Conservation (phyloP, 768 basidiomycete genomes). For the Pleurotus pulmonarius region DNA sequence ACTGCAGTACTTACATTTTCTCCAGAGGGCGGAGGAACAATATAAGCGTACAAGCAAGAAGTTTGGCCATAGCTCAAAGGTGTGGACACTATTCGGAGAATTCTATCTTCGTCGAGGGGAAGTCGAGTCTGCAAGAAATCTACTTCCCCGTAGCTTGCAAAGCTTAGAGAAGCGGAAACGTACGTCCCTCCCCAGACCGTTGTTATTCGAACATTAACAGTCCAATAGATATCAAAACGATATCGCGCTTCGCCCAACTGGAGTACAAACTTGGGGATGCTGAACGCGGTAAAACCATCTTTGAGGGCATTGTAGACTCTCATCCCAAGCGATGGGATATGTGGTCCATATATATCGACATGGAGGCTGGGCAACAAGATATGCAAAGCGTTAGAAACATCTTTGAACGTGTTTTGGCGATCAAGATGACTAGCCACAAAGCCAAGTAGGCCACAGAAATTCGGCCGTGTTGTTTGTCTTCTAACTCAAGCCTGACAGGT, state of each 20-base stretch:
- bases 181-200: constrained; percentile 34
- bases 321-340: constrained; percentile 94
- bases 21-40: constrained; percentile 90
- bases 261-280: constrained; percentile 94
- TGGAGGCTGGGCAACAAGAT: constrained; percentile 80
- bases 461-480: neutral
- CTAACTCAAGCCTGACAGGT: constrained; percentile 36
- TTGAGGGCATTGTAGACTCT: constrained; percentile 94
- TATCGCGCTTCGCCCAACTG: constrained; percentile 90
- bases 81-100: constrained; percentile 88
- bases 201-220: neutral
- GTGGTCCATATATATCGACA: constrained; percentile 96
- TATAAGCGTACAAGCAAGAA: constrained; percentile 89
- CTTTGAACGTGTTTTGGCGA: constrained; percentile 78
- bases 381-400: constrained; percentile 80
- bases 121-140: constrained; percentile 75
- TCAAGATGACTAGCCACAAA: constrained; percentile 92
- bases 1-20: neutral
- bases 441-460: constrained; percentile 67
- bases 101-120: constrained; percentile 72
- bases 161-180: constrained; percentile 93
- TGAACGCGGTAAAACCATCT: constrained; percentile 93
- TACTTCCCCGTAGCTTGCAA: constrained; percentile 85
- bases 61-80: constrained; percentile 90
- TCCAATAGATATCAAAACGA: constrained; percentile 83